These are phyloP conservation scores for Trypanosoma theileri DNA, from an alignment of 208 protist genomes.

Conservation along the genomic window DNA sequence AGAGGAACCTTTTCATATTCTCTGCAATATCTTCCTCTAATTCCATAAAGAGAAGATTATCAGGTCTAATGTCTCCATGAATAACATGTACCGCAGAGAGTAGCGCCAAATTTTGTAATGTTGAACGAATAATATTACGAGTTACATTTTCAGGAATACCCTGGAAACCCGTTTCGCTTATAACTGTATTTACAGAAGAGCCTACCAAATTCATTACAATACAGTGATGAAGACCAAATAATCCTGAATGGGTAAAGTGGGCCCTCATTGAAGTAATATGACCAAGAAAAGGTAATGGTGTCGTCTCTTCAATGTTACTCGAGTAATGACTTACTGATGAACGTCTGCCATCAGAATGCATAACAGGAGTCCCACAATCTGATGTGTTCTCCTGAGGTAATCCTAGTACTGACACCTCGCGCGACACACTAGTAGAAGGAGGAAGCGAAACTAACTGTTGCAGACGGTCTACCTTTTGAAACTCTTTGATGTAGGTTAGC, in stretches of 20 bases:
- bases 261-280: conserved; percentile 41
- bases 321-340: background rate
- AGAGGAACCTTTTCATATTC: conserved; percentile 36
- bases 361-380: background rate
- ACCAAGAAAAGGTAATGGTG: background rate
- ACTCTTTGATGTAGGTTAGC: conserved; percentile 55
- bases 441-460: conserved; percentile 23
- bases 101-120: conserved; percentile 69
- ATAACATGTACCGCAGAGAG: conserved; percentile 90
- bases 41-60: conserved; percentile 85
- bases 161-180: conserved; percentile 86
- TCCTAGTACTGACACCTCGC: background rate
- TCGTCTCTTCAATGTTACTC: conserved; percentile 8
- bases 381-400: background rate
- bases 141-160: conserved; percentile 88
- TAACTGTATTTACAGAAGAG: conserved; percentile 89
- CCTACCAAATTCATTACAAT: conserved; percentile 95
- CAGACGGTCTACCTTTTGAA: conserved; percentile 30
- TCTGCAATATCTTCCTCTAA: conserved; percentile 33
- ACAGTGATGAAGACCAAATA: conserved; percentile 79
- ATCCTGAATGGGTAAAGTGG: conserved; percentile 53
- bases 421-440: background rate
- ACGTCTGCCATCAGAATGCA: background rate
- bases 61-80: conserved; percentile 94
- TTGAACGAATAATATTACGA: conserved; percentile 50